Conservation (phyloP, 2,329 filamentous ascomycete genomes). For the Verticillium zaregamsianum region DNA sequence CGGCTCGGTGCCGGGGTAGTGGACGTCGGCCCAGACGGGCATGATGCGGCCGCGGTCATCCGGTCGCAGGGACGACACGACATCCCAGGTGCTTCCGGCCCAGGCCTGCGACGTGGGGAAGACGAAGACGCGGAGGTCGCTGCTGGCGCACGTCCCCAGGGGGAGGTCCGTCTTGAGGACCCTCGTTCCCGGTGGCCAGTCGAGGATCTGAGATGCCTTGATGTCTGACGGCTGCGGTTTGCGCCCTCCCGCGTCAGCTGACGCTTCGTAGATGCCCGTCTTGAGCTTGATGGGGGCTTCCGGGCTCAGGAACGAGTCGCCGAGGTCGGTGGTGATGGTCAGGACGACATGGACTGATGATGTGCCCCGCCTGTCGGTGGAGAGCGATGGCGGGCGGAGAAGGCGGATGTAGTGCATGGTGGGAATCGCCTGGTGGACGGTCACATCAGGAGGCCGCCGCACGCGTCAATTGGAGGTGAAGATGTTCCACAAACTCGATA, state of each 20-base stretch:
- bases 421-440: not conserved
- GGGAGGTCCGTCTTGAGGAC: constrained; percentile 29
- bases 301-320: constrained; percentile 49
- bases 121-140: not conserved
- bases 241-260: constrained; percentile 11
- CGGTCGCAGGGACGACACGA: not conserved
- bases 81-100: constrained; percentile 2
- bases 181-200: constrained; percentile 27
- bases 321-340: constrained; percentile 54
- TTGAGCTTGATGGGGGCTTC: constrained; percentile 38
- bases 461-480: not conserved
- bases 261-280: constrained; percentile 23
- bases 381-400: constrained; percentile 40
- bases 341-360: constrained; percentile 39
- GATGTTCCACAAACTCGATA: not conserved
- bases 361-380: constrained; percentile 14
- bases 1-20: constrained; percentile 4
- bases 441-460: not conserved
- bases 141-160: constrained; percentile 7
- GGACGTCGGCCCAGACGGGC: constrained; percentile 35
- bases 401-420: constrained; percentile 56
- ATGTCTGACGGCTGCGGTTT: constrained; percentile 19
- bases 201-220: constrained; percentile 21
- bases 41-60: constrained; percentile 33
- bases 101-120: constrained; percentile 2